phyloP scores from a whole-genome alignment of 2,329 filamentous ascomycete species.

The Moelleriella libera region DNA sequence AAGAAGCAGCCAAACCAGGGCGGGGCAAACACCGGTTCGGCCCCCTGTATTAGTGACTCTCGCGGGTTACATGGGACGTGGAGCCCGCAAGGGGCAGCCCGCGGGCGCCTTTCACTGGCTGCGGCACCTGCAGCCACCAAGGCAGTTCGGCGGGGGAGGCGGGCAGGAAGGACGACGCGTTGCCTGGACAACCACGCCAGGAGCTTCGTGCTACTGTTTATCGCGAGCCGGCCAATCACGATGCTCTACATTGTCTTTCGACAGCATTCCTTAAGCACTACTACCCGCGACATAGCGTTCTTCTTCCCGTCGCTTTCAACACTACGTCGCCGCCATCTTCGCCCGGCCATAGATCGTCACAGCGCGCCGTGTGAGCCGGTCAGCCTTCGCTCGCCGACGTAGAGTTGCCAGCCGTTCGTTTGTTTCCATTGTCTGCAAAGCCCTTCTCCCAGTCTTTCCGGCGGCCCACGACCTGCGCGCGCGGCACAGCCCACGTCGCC shows the following conservation, averaged over 20 bases:
- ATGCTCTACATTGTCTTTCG: background rate
- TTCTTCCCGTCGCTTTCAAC: background rate
- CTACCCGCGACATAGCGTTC: slow-evolving; percentile 1
- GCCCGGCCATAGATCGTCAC: background rate
- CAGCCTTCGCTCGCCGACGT: background rate
- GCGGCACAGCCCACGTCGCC: background rate
- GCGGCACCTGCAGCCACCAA: background rate
- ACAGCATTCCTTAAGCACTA: slow-evolving; percentile 5
- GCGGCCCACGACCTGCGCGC: background rate
- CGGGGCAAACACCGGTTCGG: no score
- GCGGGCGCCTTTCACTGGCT: background rate
- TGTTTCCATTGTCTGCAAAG: no score
- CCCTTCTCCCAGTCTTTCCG: background rate
- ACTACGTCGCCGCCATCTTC: background rate
- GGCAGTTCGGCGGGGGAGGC: background rate
- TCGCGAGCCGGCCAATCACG: slow-evolving; percentile 4
- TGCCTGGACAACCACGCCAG: slow-evolving; percentile 3
- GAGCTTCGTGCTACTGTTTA: slow-evolving; percentile 3
- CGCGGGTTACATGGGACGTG: no score
- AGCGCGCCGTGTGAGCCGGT: background rate
- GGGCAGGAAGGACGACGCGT: background rate
- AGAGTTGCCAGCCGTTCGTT: no score
- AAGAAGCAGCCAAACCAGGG: no score
- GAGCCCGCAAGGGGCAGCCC: background rate
- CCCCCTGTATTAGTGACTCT: no score